phyloP scores from a whole-genome alignment of 495 filamentous ascomycete genomes.

The Mycothermus thermophilus region DNA sequence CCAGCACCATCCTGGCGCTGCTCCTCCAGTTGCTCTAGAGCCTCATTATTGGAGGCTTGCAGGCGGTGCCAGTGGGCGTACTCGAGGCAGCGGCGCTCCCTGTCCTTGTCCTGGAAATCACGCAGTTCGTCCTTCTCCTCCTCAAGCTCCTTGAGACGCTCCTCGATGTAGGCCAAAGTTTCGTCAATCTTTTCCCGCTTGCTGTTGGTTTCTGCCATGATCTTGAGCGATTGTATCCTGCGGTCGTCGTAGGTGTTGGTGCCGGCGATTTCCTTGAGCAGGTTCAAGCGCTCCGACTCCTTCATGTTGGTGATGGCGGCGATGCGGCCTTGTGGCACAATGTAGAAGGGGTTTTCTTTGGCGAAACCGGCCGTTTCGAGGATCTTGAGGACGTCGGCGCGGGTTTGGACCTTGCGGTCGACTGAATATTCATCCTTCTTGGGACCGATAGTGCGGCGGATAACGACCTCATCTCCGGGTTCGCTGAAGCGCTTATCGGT shows the following conservation, averaged over 20 bases:
- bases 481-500: constrained; percentile 91
- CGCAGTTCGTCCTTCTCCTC: constrained; percentile 93
- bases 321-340: constrained; percentile 93
- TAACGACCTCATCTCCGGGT: constrained; percentile 74
- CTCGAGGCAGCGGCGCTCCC: constrained; percentile 80
- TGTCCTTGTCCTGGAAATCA: constrained; percentile 87
- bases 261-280: constrained; percentile 94
- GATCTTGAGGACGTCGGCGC: constrained; percentile 86
- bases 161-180: constrained; percentile 75
- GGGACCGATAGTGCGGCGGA: constrained; percentile 85
- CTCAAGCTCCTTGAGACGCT: constrained; percentile 77
- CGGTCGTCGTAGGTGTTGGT: constrained; percentile 94
- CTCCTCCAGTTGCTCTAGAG: constrained; percentile 73
- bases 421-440: constrained; percentile 99
- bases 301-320: constrained; percentile 98
- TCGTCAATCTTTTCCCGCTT: constrained; percentile 93
- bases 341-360: constrained; percentile 96
- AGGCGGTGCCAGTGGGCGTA: constrained; percentile 89
- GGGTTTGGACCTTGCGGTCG: constrained; percentile 90
- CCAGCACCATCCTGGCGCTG: constrained; percentile 66
- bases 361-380: constrained; percentile 95
- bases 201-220: constrained; percentile 93
- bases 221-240: constrained; percentile 78
- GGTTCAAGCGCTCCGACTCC: constrained; percentile 70
- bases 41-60: constrained; percentile 60